Base-by-base conservation (phyloP, 345 rosid species). In the Populus simonii region DNA sequence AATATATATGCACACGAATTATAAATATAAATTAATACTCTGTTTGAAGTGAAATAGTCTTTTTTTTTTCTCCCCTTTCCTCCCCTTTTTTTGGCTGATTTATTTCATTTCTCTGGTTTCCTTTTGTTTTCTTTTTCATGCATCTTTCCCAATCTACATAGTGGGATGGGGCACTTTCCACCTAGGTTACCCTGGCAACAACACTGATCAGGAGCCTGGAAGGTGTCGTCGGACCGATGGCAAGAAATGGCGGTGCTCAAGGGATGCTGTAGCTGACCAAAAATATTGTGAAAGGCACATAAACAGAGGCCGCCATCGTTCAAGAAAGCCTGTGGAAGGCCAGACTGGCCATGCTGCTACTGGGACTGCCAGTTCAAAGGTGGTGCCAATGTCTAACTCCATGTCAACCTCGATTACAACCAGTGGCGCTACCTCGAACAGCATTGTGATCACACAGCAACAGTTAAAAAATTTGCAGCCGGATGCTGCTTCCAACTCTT, bases 281-380 rank as follows among this genome's bases (percentile, higher is more conserved):
- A 92, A 92, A 74, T 92, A 92, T 73, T 92, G 94, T 71, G 97
- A 92, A 81, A 87, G 93, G 85, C 97, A 92, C 81, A 84, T 89
- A 38, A 92, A 90, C 82, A 89, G 94, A 84, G 94, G 94, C 78
- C 94, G 97, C 78, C 90, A 92, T 74, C 97, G 92, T 89, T 85
- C 97, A 90, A 89, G 97, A 92, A 92, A 89, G 94, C 90, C 87
- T 87, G 89, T 86, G 90, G 92, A 90, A 90, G 88, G 78, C 82
- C 93, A 89, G 82, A 77, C 81, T 77, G 83, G 85, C 85, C 90
- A 78, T 71, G 84, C 89, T 29, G 74, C 80, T 70, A 55, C 84
- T 53, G 80, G 78, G 7, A 77, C 86, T 66, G 80, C 82, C 20
- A 83, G 65, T 9, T 72, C 89, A 47, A 92, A 86, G 81, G 82